Evolutionary conservation across 1,284 basidiomycete species (phyloP).

Genomic region (Cutaneotrichosporon arboriforme): DNA sequence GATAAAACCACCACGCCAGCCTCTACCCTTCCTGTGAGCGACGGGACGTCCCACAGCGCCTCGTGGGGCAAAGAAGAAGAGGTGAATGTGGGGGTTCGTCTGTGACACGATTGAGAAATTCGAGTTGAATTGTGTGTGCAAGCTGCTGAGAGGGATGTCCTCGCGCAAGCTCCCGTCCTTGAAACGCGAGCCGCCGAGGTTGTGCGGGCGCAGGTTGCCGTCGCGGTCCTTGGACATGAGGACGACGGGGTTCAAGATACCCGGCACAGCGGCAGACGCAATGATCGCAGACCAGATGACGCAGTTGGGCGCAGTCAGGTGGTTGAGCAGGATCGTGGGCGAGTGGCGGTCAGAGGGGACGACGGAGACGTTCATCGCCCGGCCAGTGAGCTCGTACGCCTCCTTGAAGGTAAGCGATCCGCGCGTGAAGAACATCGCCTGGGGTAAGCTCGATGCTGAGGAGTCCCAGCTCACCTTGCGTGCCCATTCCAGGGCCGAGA

Average conservation of each 20-base stretch:
- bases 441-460: constrained; percentile 31
- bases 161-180: constrained; percentile 86
- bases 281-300: constrained; percentile 55
- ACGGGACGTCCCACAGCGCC: constrained; percentile 70
- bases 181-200: constrained; percentile 79
- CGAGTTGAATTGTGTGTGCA: constrained; percentile 93
- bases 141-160: constrained; percentile 86
- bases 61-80: constrained; percentile 95
- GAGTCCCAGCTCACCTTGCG: constrained; percentile 53
- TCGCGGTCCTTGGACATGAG: constrained; percentile 86
- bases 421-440: constrained; percentile 74
- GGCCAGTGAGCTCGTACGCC: constrained; percentile 86
- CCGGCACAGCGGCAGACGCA: constrained; percentile 48
- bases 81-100: constrained; percentile 93
- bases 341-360: constrained; percentile 91
- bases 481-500: constrained; percentile 88
- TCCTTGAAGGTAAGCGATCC: constrained; percentile 95
- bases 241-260: constrained; percentile 56
- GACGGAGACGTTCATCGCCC: constrained; percentile 87
- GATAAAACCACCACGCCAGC: constrained; percentile 94
- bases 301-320: constrained; percentile 87
- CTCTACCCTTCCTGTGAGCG: constrained; percentile 25
- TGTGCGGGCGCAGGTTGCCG: constrained; percentile 83
- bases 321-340: constrained; percentile 93
- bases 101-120: constrained; percentile 91